These are phyloP conservation scores for Acidiella bohemica DNA, from an alignment of 495 filamentous ascomycete genomes.

Conservation along the genomic window DNA sequence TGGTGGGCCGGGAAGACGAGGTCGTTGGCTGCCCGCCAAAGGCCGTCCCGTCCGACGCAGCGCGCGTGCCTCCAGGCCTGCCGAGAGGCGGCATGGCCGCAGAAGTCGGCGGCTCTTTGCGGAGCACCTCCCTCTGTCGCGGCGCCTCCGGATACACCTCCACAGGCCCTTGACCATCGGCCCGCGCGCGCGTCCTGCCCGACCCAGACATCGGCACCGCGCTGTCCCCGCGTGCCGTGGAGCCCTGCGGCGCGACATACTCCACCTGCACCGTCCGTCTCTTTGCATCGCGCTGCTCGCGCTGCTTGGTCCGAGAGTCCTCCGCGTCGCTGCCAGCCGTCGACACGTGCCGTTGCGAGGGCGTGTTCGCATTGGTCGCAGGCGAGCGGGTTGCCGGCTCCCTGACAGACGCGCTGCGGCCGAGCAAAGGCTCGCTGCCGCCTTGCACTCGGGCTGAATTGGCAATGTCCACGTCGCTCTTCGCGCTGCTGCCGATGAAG, in stretches of 20 bases:
- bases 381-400: conserved; percentile 58
- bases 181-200: conserved; percentile 38
- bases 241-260: conserved; percentile 84
- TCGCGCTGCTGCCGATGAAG: conserved; percentile 90
- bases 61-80: conserved; percentile 38
- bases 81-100: conserved; percentile 34
- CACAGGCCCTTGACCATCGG: conserved; percentile 36
- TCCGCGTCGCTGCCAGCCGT: conserved; percentile 45
- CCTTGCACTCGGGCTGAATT: conserved; percentile 60
- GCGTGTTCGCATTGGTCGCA: conserved; percentile 38
- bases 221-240: conserved; percentile 60
- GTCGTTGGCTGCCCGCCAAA: conserved; percentile 29
- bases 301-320: too few species aligned
- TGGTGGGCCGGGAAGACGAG: conserved; percentile 53
- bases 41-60: conserved; percentile 43
- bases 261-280: conserved; percentile 92
- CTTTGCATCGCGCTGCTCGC: conserved; percentile 68
- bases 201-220: conserved; percentile 9
- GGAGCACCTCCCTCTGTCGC: conserved; percentile 1
- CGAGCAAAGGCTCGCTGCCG: conserved; percentile 44
- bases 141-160: conserved; percentile 24
- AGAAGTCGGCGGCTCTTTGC: conserved; percentile 13
- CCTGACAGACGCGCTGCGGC: conserved; percentile 79
- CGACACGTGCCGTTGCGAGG: conserved; percentile 59
- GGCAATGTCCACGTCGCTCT: conserved; percentile 71